These are phyloP conservation scores for Saccharomycopsis malanga DNA, from an alignment of 805 yeast species.

Conservation along the genomic window DNA sequence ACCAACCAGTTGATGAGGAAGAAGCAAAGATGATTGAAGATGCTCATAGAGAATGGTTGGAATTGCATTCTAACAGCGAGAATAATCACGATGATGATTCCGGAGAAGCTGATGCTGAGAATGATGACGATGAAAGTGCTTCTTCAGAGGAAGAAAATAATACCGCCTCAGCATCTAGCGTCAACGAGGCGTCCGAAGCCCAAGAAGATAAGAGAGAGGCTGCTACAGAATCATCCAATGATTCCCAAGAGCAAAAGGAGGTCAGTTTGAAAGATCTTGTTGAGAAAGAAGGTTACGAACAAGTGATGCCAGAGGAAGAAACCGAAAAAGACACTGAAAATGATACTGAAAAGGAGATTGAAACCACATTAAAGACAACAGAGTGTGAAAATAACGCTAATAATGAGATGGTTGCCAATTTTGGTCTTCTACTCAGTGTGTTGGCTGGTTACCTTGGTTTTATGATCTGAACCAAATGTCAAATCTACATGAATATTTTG, in stretches of 20 bases:
- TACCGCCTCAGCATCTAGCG: neutral
- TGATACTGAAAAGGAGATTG: slow-evolving; percentile 11
- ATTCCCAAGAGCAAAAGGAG: neutral
- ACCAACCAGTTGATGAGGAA: slow-evolving; percentile 24
- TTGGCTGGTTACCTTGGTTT: slow-evolving; percentile 1
- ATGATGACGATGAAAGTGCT: slow-evolving; percentile 6
- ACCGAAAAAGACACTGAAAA: slow-evolving; percentile 1
- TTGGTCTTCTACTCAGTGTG: slow-evolving; percentile 4
- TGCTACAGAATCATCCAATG: neutral
- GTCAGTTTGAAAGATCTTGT: neutral
- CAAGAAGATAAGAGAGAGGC: neutral
- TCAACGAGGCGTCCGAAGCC: neutral
- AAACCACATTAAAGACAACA: neutral
- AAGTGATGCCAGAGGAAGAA: slow-evolving; percentile 6
- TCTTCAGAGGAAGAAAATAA: slow-evolving; percentile 3
- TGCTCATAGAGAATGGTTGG: slow-evolving; percentile 18
- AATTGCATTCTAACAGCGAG: slow-evolving; percentile 12
- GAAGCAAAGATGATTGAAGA: slow-evolving; percentile 20
- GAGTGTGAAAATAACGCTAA: slow-evolving; percentile 3
- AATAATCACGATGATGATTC: slow-evolving; percentile 28
- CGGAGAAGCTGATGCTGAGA: slow-evolving; percentile 20
- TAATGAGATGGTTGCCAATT: neutral
- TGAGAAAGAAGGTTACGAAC: slow-evolving; percentile 8
- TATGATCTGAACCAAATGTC: neutral
- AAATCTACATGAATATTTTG: no score